Conservation (phyloP, 2,329 filamentous ascomycete species). For the Colletotrichum kahawae region DNA sequence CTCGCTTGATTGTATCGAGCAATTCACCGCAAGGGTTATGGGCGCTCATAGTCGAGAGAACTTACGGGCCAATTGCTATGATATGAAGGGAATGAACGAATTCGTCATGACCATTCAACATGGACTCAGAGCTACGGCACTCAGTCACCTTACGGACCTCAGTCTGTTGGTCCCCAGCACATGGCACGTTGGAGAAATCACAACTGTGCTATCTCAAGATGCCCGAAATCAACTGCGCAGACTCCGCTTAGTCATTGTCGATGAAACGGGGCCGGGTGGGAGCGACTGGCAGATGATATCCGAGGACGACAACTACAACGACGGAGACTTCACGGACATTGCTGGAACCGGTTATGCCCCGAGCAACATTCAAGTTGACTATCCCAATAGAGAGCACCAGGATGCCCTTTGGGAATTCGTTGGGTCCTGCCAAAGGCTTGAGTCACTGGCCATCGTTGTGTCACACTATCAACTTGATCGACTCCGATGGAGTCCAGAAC, state of each 20-base stretch:
- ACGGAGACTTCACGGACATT: background rate
- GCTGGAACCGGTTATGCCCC: background rate
- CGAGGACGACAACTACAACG: background rate
- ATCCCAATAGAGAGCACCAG: conserved; percentile 6
- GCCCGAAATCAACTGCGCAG: background rate
- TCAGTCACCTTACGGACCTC: background rate
- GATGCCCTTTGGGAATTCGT: background rate
- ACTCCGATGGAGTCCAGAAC: background rate
- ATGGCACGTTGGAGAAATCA: background rate
- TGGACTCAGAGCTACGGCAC: background rate
- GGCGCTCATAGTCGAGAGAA: background rate
- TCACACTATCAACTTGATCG: background rate
- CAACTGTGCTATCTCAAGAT: background rate
- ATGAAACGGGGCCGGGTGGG: conserved; percentile 4
- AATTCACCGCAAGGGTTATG: background rate
- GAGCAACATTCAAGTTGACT: background rate
- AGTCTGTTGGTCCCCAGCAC: background rate
- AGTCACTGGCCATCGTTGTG: background rate
- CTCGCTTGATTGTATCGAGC: background rate
- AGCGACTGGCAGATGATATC: background rate
- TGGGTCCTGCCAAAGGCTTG: background rate
- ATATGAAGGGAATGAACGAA: background rate
- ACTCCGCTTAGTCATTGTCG: background rate
- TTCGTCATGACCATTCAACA: background rate
- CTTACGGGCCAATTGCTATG: background rate